Conservation (phyloP, 2,329 filamentous ascomycete genomes). For the Clonostachys rhizophaga region DNA sequence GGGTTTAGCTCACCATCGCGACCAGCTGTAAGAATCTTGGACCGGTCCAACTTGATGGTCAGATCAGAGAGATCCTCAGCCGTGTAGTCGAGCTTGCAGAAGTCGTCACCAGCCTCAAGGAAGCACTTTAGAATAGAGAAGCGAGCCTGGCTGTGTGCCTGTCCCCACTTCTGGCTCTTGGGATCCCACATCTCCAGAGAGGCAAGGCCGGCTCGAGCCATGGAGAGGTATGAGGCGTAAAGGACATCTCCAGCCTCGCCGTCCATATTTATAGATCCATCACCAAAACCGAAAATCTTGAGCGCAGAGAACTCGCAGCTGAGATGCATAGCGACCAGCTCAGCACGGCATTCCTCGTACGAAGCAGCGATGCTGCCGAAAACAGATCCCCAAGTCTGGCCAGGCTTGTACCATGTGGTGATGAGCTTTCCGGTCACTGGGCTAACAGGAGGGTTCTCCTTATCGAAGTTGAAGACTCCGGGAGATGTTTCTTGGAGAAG, state of each 20-base stretch:
- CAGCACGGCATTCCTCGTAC: conserved; percentile 93
- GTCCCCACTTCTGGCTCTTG: conserved; percentile 86
- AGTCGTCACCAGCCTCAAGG: conserved; percentile 79
- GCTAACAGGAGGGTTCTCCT: conserved; percentile 73
- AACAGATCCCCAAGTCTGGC: conserved; percentile 90
- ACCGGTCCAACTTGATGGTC: conserved; percentile 76
- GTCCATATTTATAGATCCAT: conserved; percentile 68
- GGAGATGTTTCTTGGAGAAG: conserved; percentile 83
- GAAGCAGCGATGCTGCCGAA: conserved; percentile 84
- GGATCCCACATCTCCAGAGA: conserved; percentile 95
- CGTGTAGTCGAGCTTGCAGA: conserved; percentile 75
- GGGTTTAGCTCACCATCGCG: conserved; percentile 50
- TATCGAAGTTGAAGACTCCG: conserved; percentile 85
- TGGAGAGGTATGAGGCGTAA: conserved; percentile 82
- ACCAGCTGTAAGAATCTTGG: conserved; percentile 80
- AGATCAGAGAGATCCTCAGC: conserved; percentile 74
- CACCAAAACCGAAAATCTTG: conserved; percentile 86
- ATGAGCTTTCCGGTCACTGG: conserved; percentile 73
- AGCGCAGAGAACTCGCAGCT: conserved; percentile 85
- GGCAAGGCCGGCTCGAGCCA: conserved; percentile 88
- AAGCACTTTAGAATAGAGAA: conserved; percentile 85
- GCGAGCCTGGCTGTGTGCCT: conserved; percentile 85
- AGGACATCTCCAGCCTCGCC: conserved; percentile 80
- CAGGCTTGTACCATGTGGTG: conserved; percentile 86
- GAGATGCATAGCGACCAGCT: conserved; percentile 89